Evolutionary conservation across 495 filamentous ascomycete species (phyloP).

Genomic region (Staphylotrichum longicolle): DNA sequence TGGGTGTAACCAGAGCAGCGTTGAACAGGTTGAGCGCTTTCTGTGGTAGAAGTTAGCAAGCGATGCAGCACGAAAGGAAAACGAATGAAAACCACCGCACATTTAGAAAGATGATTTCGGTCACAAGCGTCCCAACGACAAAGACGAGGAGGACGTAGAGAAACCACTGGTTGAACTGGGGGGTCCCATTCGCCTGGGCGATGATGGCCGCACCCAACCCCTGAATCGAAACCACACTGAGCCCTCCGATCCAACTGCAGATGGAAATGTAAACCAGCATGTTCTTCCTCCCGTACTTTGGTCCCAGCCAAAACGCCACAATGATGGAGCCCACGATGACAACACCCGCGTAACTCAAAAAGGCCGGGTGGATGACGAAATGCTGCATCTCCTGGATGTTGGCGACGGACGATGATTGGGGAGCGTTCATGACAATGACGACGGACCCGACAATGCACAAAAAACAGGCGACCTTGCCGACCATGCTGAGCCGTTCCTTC

Average conservation of each 20-base stretch:
- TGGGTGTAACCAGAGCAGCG: conserved; percentile 93
- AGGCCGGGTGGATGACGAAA: conserved; percentile 84
- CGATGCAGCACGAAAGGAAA: not conserved
- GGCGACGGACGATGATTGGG: conserved; percentile 74
- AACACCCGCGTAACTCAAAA: conserved; percentile 80
- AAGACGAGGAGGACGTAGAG: conserved; percentile 89
- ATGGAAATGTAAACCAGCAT: conserved; percentile 97
- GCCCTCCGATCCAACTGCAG: conserved; percentile 89
- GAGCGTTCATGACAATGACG: conserved; percentile 92
- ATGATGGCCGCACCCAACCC: conserved; percentile 90
- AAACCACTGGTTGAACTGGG: conserved; percentile 98
- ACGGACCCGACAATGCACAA: conserved; percentile 91
- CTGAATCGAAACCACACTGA: conserved; percentile 94
- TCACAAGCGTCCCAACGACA: conserved; percentile 79
- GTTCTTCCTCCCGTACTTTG: conserved; percentile 89
- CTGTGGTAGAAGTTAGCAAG: conserved; percentile 51
- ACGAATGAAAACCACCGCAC: conserved; percentile 53
- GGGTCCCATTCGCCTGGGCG: conserved; percentile 71
- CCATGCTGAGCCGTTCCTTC: conserved; percentile 91
- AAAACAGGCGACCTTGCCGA: conserved; percentile 95
- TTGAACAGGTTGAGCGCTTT: conserved; percentile 99
- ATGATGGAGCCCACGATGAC: conserved; percentile 70
- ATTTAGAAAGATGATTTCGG: conserved; percentile 93
- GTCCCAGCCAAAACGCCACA: conserved; percentile 78
- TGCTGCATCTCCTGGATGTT: conserved; percentile 91